Evolutionary conservation across 1,284 basidiomycete species (phyloP).

Genomic region (Amylostereum chailletii): DNA sequence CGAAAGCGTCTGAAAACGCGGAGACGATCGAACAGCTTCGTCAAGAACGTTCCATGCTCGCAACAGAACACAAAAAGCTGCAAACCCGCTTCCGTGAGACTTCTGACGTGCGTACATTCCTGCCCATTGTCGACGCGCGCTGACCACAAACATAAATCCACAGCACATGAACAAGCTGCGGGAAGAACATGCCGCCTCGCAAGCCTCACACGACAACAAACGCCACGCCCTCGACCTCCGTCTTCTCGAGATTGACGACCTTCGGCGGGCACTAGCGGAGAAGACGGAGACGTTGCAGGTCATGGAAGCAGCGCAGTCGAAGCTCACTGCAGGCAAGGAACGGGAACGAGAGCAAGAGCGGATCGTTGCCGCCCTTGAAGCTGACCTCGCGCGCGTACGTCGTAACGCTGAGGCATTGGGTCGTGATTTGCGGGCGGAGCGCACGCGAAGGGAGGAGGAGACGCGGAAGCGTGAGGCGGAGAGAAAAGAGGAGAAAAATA

Average conservation of each 20-base stretch:
- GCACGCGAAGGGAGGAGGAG: constrained; percentile 56
- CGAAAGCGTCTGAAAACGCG: constrained; percentile 53
- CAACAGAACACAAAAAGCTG: constrained; percentile 58
- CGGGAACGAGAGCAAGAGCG: constrained; percentile 39
- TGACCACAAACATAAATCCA: constrained; percentile 3
- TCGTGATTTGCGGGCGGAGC: constrained; percentile 60
- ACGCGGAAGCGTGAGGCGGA: constrained; percentile 11
- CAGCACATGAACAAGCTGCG: constrained; percentile 56
- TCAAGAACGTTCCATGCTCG: constrained; percentile 61
- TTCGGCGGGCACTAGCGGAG: constrained; percentile 50
- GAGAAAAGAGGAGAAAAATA: constrained; percentile 5
- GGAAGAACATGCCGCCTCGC: constrained; percentile 47
- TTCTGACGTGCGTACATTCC: constrained; percentile 43
- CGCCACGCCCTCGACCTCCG: constrained; percentile 66
- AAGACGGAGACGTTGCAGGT: constrained; percentile 59
- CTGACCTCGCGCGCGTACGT: constrained; percentile 61
- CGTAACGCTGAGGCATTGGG: constrained; percentile 68
- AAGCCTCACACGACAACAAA: constrained; percentile 61
- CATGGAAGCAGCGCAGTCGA: constrained; percentile 49
- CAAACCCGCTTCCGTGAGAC: constrained; percentile 56
- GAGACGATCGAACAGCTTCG: constrained; percentile 64
- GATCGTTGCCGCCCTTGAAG: constrained; percentile 55
- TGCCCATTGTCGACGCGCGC: neutral
- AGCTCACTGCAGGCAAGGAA: constrained; percentile 51
- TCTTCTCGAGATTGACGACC: constrained; percentile 63